Evolutionary conservation across 2,329 filamentous ascomycete species (phyloP), one percentile per base, ranked within the genome.

Genomic region (Cercospora sp.): DNA sequence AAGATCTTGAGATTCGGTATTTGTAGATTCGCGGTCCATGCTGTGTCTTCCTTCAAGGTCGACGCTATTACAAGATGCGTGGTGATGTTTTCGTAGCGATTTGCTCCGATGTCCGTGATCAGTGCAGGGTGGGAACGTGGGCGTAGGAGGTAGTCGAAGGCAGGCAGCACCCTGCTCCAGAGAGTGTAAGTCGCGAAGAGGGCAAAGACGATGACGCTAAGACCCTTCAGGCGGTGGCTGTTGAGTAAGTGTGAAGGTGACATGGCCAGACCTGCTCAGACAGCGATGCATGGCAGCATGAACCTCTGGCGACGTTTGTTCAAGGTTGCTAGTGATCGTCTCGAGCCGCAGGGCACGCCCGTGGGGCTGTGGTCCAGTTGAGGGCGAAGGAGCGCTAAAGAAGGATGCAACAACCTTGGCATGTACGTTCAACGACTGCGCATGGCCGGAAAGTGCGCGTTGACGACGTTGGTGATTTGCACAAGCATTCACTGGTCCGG

Each of bases 1-100:
- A 70, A 30, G 40, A 73, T 61, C 31, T 69, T 68, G 55, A 72
- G 68, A 20, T 71, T 66, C 3, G 71, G 68, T 12, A 72, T 67
- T 12, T 45, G 63, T 3, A 73, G 64, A 6, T 63, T 33, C 18
- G 45, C 55, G 16, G 71, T 65, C 71, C 71, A 73, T 10, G 68
- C 60, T 13, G 65, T 70, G 64, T 73, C 65, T 40, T 73, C 45
- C 16, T 60, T 61, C 40, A 55, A 40, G 5, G 62, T 62, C 10
- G 69, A 68, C 12, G 69, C 68, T 18, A 71, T 63, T 8, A 71
- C 69, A 5, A 72, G 36, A 60, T 72, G 68, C 20, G 30, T 28
- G 7, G 55, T 58, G 28, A 58, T 58, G 55, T 58, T 33, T 20
- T 58, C 55, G 33, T 58, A 58, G 8, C 12, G 26, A 7, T 13